Evolutionary conservation across 2,329 filamentous ascomycete species (phyloP).

Genomic region (Chaetomiaceae sp.): DNA sequence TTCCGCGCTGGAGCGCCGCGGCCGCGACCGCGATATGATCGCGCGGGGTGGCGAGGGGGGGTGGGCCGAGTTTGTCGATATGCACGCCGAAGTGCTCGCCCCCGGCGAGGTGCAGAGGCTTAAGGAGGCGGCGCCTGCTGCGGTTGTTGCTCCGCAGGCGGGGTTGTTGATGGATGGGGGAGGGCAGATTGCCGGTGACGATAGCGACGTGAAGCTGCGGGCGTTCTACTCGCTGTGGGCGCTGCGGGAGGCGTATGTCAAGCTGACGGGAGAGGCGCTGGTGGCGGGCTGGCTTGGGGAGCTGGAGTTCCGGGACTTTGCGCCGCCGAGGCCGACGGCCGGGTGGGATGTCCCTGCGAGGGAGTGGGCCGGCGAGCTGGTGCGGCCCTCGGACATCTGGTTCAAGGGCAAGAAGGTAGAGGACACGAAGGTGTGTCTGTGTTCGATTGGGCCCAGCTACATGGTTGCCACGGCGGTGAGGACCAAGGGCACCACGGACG

Average conservation of each 20-base stretch:
- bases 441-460: slow-evolving; percentile 44
- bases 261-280: slow-evolving; percentile 75
- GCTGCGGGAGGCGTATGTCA: slow-evolving; percentile 75
- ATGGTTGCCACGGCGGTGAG: slow-evolving; percentile 51
- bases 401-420: slow-evolving; percentile 37
- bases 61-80: slow-evolving; percentile 65
- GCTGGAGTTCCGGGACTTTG: slow-evolving; percentile 63
- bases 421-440: slow-evolving; percentile 40
- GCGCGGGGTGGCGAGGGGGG: slow-evolving; percentile 48
- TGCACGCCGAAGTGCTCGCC: slow-evolving; percentile 67
- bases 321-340: slow-evolving; percentile 42
- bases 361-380: slow-evolving; percentile 26
- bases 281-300: slow-evolving; percentile 67
- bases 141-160: too few species aligned
- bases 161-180: too few species aligned
- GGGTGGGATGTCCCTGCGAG: slow-evolving; percentile 19
- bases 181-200: too few species aligned
- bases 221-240: slow-evolving; percentile 76
- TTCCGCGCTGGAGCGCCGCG: slow-evolving; percentile 63
- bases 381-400: slow-evolving; percentile 35
- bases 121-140: too few species aligned
- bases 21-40: slow-evolving; percentile 56
- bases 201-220: slow-evolving; percentile 59
- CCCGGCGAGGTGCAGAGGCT: slow-evolving; percentile 58
- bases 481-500: slow-evolving; percentile 34